These are phyloP conservation scores for Anthoceros angustus DNA, from an alignment of 225 moss, liverwort and hornwort genomes.

Conservation along the genomic window DNA sequence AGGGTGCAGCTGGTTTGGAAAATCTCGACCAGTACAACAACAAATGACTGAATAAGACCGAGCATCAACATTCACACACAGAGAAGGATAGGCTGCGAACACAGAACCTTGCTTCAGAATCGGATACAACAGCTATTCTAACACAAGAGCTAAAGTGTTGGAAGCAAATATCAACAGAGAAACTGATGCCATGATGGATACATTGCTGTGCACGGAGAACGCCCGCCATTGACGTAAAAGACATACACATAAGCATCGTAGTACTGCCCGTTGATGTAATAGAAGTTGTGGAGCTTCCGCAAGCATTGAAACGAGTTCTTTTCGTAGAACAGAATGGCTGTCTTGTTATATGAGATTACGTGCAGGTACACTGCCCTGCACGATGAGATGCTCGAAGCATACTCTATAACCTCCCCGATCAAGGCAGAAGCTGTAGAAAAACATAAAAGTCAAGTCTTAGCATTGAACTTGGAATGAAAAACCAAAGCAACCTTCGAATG, in stretches of 20 bases:
- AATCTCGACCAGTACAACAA: too few relatives aligned
- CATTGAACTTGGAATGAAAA: slow-evolving; percentile 6
- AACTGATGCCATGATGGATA: slow-evolving; percentile 12
- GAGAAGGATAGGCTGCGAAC: background rate
- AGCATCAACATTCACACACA: too few relatives aligned
- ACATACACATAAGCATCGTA: slow-evolving; percentile 80
- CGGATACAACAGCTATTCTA: background rate
- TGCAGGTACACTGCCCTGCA: slow-evolving; percentile 91
- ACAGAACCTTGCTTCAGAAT: background rate
- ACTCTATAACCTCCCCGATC: slow-evolving; percentile 73
- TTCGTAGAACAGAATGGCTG: slow-evolving; percentile 93
- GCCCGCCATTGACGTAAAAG: slow-evolving; percentile 66
- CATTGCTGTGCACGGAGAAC: slow-evolving; percentile 68
- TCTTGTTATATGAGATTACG: slow-evolving; percentile 79
- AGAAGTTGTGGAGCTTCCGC: slow-evolving; percentile 71
- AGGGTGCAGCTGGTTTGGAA: background rate
- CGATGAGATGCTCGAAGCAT: slow-evolving; percentile 51
- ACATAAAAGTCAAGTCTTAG: slow-evolving; percentile 9
- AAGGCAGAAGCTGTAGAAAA: slow-evolving; percentile 68
- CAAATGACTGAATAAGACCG: too few relatives aligned
- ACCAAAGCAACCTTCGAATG: background rate
- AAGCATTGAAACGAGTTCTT: slow-evolving; percentile 81
- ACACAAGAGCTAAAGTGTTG: background rate
- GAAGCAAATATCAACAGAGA: background rate
- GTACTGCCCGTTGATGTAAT: slow-evolving; percentile 56